Conservation (phyloP, 1,284 basidiomycete genomes). For the Rhodotorula sp. region DNA sequence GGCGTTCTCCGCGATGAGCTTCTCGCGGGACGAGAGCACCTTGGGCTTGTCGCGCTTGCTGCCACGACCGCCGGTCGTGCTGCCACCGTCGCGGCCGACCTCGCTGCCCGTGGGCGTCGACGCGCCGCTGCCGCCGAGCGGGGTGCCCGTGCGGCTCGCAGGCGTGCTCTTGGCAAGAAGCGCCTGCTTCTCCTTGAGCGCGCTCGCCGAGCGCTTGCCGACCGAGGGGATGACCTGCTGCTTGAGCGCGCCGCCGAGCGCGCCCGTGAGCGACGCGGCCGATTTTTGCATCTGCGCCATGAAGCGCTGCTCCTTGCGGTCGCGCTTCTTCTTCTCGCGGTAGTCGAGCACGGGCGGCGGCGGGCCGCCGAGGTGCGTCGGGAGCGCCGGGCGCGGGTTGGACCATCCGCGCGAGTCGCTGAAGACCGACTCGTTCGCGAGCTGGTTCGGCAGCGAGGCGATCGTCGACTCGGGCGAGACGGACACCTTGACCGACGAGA, state of each 20-base stretch:
- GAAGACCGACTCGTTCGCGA: slow-evolving; percentile 55
- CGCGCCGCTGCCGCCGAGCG: slow-evolving; percentile 16
- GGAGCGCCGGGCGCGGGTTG: slow-evolving; percentile 59
- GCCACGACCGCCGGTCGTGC: slow-evolving; percentile 25
- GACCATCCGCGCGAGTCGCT: slow-evolving; percentile 64
- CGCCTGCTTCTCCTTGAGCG: slow-evolving; percentile 25
- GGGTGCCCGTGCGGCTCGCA: slow-evolving; percentile 1
- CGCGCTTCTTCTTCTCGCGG: slow-evolving; percentile 51
- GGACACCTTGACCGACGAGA: slow-evolving; percentile 53
- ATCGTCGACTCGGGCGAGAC: slow-evolving; percentile 44
- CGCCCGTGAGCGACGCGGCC: slow-evolving; percentile 65
- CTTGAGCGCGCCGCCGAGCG: slow-evolving; percentile 59
- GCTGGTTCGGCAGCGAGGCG: slow-evolving; percentile 46
- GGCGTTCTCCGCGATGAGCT: slow-evolving; percentile 56
- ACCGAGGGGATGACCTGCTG: slow-evolving; percentile 58
- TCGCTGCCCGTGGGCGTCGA: slow-evolving; percentile 26
- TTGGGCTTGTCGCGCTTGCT: slow-evolving; percentile 47
- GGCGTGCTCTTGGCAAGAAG: slow-evolving; percentile 17
- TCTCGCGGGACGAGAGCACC: slow-evolving; percentile 45
- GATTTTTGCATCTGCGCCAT: slow-evolving; percentile 62
- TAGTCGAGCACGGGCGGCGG: slow-evolving; percentile 43
- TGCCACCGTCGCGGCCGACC: slow-evolving; percentile 41
- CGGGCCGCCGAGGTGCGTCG: slow-evolving; percentile 60
- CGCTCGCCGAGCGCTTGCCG: slow-evolving; percentile 31
- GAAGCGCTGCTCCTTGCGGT: slow-evolving; percentile 59